A percentile compares a stretch with the other conserved stretches of the same genome.
Conservation (phyloP, 768 basidiomycete genomes). For the Boletales sp. region DNA sequence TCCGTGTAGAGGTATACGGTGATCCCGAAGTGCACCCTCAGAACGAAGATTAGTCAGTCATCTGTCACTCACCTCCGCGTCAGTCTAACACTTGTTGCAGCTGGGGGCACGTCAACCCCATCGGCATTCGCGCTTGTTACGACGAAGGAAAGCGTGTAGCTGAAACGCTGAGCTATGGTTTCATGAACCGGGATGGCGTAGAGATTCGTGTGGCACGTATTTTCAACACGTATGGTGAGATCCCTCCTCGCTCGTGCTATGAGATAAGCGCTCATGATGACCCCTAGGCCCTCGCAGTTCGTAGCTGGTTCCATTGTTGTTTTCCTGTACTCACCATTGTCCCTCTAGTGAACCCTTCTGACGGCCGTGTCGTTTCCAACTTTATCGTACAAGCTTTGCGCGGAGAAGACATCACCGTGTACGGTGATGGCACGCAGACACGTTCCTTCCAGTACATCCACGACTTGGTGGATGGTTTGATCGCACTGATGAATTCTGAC, state of each 20-base stretch:
- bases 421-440: conserved; percentile 90
- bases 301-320: conserved; percentile 32
- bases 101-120: conserved; percentile 99
- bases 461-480: conserved; percentile 92
- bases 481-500: conserved; percentile 91
- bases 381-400: conserved; percentile 97
- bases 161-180: conserved; percentile 96
- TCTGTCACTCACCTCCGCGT: neutral
- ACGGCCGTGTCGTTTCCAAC: conserved; percentile 98
- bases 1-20: conserved; percentile 83
- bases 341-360: conserved; percentile 83
- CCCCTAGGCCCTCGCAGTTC: conserved; percentile 61
- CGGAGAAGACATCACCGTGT: conserved; percentile 96
- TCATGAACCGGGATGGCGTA: conserved; percentile 90
- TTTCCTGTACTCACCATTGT: conserved; percentile 22
- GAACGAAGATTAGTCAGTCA: conserved; percentile 79
- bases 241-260: neutral
- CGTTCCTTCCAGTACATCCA: conserved; percentile 98
- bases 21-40: conserved; percentile 99
- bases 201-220: conserved; percentile 97
- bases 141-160: conserved; percentile 99
- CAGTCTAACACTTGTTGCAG: conserved; percentile 37
- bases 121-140: conserved; percentile 98
- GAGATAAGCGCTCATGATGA: neutral
- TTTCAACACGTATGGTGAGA: conserved; percentile 88